Base-by-base conservation (phyloP, 164 flowering plant genomes). In the Stephania yunnanensis region DNA sequence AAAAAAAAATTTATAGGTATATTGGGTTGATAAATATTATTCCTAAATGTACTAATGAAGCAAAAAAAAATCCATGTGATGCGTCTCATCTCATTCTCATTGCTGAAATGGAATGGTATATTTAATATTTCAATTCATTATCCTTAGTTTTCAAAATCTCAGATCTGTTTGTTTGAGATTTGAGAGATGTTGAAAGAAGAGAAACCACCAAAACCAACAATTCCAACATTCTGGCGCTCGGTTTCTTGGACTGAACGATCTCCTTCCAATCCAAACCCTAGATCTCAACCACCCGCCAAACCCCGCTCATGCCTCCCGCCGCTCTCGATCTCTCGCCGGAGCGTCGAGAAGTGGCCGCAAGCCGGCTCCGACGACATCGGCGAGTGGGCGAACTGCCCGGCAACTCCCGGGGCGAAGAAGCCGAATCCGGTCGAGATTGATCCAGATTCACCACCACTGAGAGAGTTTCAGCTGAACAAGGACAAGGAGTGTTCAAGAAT, bases 281-380 rank as follows among this genome's bases (percentile, higher is more conserved):
- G 42, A 36, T 36, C 42, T 4, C 42, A 36, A 36, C 42, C 42
- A 4, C 3, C 3, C 42, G 42, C 3, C 42, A 36, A 36, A 36
- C 42, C 42, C 42, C 42, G 42, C 42, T 36, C 42, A 36, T 36
- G 42, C 42, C 42, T 36, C 42, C 42, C 42, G 83, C 98, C 98
- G 2, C 76, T 94, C 67, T 83, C 97, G 0, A 91, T 92, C 75
- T 86, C 94, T 68, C 87, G 95, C 6, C 78, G 95, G 69, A 91
- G 93, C 78, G 80, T 89, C 36, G 97, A 92, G 77, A 97, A 92
- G 86, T 92, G 98, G 98, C 98, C 95, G 8, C 88, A 84, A 82
- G 93, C 98, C 1, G 87, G 98, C 9, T 92, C 94, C 1, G 98
- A 94, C 85, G 98, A 94, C 82, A 55, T 94, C 74, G 97, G 95